Evolutionary conservation across 208 protist species (phyloP).

Genomic region (Crithidia bombi): DNA sequence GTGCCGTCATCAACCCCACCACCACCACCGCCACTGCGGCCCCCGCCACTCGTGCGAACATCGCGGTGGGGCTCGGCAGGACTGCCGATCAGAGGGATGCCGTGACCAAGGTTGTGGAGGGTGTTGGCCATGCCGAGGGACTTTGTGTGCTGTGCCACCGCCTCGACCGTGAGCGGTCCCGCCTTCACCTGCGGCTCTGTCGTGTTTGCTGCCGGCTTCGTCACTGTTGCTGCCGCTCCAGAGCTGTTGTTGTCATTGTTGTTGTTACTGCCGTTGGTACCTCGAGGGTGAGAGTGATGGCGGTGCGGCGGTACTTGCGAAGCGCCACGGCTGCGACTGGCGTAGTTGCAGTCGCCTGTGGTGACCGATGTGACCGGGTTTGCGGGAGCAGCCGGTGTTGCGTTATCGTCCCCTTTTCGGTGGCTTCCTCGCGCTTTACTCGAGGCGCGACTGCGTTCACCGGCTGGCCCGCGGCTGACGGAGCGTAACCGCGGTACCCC

Average conservation of each 20-base stretch:
- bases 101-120: constrained; percentile 3
- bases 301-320: constrained; percentile 25
- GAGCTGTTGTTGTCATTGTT: background rate
- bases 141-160: constrained; percentile 29
- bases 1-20: constrained; percentile 5
- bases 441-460: constrained; percentile 26
- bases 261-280: background rate
- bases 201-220: background rate
- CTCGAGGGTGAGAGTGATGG: constrained; percentile 12
- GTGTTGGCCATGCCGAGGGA: constrained; percentile 23
- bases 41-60: constrained; percentile 9
- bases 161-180: constrained; percentile 33
- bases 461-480: constrained; percentile 13
- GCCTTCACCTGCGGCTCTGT: background rate
- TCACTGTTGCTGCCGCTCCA: background rate
- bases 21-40: constrained; percentile 6
- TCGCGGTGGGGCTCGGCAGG: background rate
- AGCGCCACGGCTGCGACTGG: constrained; percentile 8
- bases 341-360: constrained; percentile 1
- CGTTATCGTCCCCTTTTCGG: background rate
- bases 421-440: constrained; percentile 14
- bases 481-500: constrained; percentile 17
- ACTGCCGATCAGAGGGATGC: background rate
- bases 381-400: background rate
- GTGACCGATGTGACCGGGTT: background rate